Percentiles rank a stretch among this genome's conserved stretches.
These are phyloP conservation scores for Elsinoe arachidis DNA, from an alignment of 2,329 filamentous ascomycete genomes.

Conservation along the genomic window DNA sequence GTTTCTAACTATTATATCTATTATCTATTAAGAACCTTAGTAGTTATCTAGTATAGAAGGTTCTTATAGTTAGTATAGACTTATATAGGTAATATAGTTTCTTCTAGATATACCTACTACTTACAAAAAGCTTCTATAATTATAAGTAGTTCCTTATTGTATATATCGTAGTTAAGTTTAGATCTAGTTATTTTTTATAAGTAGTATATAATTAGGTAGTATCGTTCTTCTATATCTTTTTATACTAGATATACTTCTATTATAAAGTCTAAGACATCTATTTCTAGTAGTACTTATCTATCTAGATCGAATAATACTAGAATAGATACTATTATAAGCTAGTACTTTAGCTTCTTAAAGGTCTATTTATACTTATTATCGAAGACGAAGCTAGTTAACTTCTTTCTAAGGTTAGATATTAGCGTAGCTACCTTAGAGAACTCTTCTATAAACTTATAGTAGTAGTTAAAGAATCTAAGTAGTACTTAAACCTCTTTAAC, in stretches of 20 bases:
- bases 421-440: no score
- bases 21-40: conserved; percentile 8
- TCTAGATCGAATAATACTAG: conserved; percentile 13
- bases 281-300: conserved; percentile 9
- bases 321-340: conserved; percentile 12
- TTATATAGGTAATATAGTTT: no score
- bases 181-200: no score
- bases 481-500: conserved; percentile 14
- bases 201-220: no score
- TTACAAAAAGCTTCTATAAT: no score
- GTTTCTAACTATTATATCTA: conserved; percentile 6
- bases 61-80: conserved; percentile 12
- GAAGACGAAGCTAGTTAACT: no score
- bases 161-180: no score
- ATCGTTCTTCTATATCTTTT: neutral
- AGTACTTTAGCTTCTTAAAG: conserved; percentile 12
- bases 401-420: no score
- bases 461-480: conserved; percentile 16
- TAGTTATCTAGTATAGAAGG: conserved; percentile 7
- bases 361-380: no score
- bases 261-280: conserved; percentile 13
- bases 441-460: conserved; percentile 5
- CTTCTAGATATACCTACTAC: no score
- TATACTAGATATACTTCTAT: conserved; percentile 12
- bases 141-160: no score